These are phyloP conservation scores for Sarcodon aspratus DNA, from an alignment of 768 basidiomycete species.

Conservation along the genomic window DNA sequence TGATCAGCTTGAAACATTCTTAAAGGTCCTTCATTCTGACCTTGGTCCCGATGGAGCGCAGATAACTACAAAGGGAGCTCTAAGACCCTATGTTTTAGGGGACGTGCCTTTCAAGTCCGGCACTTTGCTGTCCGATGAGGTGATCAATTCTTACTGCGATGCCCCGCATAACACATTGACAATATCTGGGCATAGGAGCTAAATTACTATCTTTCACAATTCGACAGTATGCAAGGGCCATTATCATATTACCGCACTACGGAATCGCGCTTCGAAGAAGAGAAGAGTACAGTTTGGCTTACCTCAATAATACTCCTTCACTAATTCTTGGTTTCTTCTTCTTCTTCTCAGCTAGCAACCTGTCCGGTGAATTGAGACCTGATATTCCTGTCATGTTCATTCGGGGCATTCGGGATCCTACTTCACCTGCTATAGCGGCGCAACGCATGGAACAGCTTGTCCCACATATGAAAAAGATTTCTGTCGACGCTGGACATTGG, in stretches of 20 bases:
- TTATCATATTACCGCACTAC: constrained; percentile 69
- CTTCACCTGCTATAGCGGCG: constrained; percentile 26
- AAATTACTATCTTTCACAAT: constrained; percentile 36
- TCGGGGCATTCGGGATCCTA: constrained; percentile 50
- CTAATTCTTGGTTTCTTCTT: constrained; percentile 2
- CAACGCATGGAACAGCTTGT: constrained; percentile 39
- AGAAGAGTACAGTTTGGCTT: constrained; percentile 21
- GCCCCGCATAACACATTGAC: background rate
- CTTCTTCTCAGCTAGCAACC: constrained; percentile 23
- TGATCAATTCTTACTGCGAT: too few relatives aligned
- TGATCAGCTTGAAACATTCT: too few relatives aligned
- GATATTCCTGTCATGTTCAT: constrained; percentile 51
- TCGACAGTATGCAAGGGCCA: constrained; percentile 51
- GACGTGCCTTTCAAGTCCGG: too few relatives aligned
- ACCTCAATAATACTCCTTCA: background rate
- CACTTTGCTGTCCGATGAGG: too few relatives aligned
- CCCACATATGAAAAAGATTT: constrained; percentile 34
- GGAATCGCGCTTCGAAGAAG: constrained; percentile 54
- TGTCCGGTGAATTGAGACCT: constrained; percentile 30
- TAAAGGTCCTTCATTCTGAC: too few relatives aligned
- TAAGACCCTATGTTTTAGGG: too few relatives aligned
- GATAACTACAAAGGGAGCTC: too few relatives aligned
- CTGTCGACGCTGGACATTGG: constrained; percentile 59
- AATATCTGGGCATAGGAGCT: constrained; percentile 35
- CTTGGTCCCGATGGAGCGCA: too few relatives aligned